Evolutionary conservation across 2,329 filamentous ascomycete species (phyloP).

Genomic region (Botrytis deweyae): DNA sequence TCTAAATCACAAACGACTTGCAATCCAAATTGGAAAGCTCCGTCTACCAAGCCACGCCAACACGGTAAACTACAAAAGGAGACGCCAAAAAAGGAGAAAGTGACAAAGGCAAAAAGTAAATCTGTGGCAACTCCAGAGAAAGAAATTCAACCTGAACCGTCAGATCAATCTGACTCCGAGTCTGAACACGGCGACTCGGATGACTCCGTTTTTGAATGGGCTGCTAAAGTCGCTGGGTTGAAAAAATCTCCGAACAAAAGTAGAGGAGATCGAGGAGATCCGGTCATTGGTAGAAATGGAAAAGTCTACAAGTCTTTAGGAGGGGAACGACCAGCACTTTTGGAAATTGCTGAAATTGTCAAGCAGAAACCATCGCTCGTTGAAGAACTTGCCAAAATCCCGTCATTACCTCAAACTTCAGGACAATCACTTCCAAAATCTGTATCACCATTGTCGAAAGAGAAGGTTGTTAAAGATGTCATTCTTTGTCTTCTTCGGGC

Average conservation of each 20-base stretch:
- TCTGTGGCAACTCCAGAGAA: background rate
- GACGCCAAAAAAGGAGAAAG: slow-evolving; percentile 14
- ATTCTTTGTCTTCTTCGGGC: slow-evolving; percentile 28
- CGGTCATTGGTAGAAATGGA: slow-evolving; percentile 10
- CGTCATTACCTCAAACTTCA: background rate
- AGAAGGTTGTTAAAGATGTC: slow-evolving; percentile 25
- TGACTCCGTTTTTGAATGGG: slow-evolving; percentile 33
- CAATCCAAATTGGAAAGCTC: slow-evolving; percentile 36
- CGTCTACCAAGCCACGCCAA: slow-evolving; percentile 14
- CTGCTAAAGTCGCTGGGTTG: slow-evolving; percentile 22
- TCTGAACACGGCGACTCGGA: slow-evolving; percentile 22
- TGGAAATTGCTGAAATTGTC: background rate
- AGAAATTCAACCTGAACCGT: background rate
- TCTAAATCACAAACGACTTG: slow-evolving; percentile 37
- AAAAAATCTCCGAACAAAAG: slow-evolving; percentile 8
- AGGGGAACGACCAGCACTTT: slow-evolving; percentile 11
- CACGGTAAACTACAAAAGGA: slow-evolving; percentile 9
- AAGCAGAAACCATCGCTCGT: background rate
- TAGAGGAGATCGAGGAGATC: slow-evolving; percentile 6
- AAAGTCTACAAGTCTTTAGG: slow-evolving; percentile 17
- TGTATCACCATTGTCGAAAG: slow-evolving; percentile 5
- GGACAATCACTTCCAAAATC: background rate
- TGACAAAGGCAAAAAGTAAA: slow-evolving; percentile 13
- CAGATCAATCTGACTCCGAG: slow-evolving; percentile 4
- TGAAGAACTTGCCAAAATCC: slow-evolving; percentile 13